A percentile compares a stretch with the other conserved stretches of the same genome.
Conservation (phyloP, 768 basidiomycete genomes). For the Leccinellum albellum region DNA sequence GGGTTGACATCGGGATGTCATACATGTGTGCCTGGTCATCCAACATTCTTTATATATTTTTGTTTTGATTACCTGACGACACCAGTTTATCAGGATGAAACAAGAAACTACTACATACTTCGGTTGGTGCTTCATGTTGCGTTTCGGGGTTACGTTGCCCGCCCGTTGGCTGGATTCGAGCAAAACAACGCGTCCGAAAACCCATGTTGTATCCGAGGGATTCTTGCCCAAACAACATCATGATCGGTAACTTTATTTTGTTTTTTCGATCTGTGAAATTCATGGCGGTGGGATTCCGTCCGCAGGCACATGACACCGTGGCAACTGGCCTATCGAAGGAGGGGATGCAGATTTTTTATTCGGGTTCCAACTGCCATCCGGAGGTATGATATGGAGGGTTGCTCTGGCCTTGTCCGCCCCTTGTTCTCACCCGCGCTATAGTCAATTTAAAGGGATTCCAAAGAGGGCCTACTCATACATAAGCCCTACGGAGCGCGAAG, state of each 20-base stretch:
- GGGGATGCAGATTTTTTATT: background rate
- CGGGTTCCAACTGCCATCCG: background rate
- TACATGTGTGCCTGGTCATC: background rate
- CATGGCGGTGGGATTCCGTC: background rate
- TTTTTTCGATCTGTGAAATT: background rate
- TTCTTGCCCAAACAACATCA: background rate
- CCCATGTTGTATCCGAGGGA: background rate
- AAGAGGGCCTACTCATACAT: background rate
- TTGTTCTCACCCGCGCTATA: background rate
- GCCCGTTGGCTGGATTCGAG: background rate
- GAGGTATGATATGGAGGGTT: background rate
- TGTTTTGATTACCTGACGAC: no score
- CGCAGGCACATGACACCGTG: background rate
- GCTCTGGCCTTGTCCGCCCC: no score
- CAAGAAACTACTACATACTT: background rate
- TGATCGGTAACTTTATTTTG: background rate
- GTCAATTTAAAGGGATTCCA: background rate
- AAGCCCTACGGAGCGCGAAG: background rate
- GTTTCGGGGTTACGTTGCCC: background rate
- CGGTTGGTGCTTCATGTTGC: background rate
- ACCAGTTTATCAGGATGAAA: background rate
- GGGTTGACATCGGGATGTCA: no score
- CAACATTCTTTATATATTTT: no score
- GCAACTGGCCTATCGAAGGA: background rate
- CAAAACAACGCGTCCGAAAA: background rate